phyloP scores from a whole-genome alignment of 768 basidiomycete species.

The Cystobasidium tubakii region DNA sequence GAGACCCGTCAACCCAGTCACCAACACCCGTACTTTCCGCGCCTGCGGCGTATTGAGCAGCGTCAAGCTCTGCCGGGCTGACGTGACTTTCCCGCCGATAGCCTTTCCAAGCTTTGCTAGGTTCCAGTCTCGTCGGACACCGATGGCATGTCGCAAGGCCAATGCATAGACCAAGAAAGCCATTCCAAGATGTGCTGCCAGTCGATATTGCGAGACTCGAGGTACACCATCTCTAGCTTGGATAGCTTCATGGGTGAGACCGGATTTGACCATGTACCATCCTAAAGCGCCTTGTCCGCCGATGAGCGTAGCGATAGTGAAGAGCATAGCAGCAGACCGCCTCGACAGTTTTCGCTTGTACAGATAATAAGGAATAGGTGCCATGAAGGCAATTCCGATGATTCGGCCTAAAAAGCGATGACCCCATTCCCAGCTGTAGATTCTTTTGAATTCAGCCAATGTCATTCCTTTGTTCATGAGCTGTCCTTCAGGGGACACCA shows the following conservation, averaged over 20 bases:
- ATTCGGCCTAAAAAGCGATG: slow-evolving; percentile 88
- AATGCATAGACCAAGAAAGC: slow-evolving; percentile 86
- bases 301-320: slow-evolving; percentile 70
- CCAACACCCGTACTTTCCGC: slow-evolving; percentile 58
- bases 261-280: slow-evolving; percentile 99
- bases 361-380: slow-evolving; percentile 46
- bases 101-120: slow-evolving; percentile 52
- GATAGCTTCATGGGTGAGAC: slow-evolving; percentile 74
- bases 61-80: slow-evolving; percentile 51
- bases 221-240: slow-evolving; percentile 71
- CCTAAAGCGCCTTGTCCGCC: slow-evolving; percentile 87
- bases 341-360: slow-evolving; percentile 59
- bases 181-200: slow-evolving; percentile 88
- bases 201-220: slow-evolving; percentile 90
- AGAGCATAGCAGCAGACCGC: slow-evolving; percentile 60
- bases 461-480: slow-evolving; percentile 85
- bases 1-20: slow-evolving; percentile 64
- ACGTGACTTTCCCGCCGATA: slow-evolving; percentile 19
- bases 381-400: slow-evolving; percentile 72
- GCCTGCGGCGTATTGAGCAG: slow-evolving; percentile 59
- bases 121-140: slow-evolving; percentile 71
- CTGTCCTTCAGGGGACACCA: slow-evolving; percentile 88
- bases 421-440: slow-evolving; percentile 97
- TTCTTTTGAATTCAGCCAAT: slow-evolving; percentile 84
- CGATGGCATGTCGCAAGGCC: slow-evolving; percentile 65